phyloP scores from a whole-genome alignment of 2,329 filamentous ascomycete genomes.

The Stagonosporopsis vannaccii region DNA sequence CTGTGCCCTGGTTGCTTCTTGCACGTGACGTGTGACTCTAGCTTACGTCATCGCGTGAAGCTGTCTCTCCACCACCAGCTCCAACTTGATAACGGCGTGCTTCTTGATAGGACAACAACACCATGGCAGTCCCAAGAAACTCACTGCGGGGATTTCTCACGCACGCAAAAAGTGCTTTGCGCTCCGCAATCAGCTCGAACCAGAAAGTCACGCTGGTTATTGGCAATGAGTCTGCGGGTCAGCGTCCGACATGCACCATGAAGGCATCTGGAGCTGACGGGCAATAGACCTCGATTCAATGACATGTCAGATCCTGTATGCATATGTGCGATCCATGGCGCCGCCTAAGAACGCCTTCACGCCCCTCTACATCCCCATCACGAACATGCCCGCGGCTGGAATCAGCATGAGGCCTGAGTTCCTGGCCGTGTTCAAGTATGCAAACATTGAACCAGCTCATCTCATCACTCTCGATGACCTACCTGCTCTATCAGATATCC shows the following conservation, averaged over 20 bases:
- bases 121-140: slow-evolving; percentile 54
- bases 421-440: slow-evolving; percentile 67
- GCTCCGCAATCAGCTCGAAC: slow-evolving; percentile 49
- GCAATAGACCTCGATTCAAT: slow-evolving; percentile 78
- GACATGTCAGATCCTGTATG: slow-evolving; percentile 74
- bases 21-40: slow-evolving; percentile 5
- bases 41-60: slow-evolving; percentile 20
- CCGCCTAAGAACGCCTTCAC: slow-evolving; percentile 55
- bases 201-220: slow-evolving; percentile 59
- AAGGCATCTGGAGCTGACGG: not conserved
- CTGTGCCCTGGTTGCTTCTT: not conserved
- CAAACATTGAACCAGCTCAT: slow-evolving; percentile 65
- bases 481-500: slow-evolving; percentile 59
- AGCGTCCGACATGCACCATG: slow-evolving; percentile 1
- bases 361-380: slow-evolving; percentile 72
- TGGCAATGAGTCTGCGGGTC: slow-evolving; percentile 62
- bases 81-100: too few relatives aligned
- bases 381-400: slow-evolving; percentile 73
- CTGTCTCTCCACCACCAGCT: too few relatives aligned
- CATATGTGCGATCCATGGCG: slow-evolving; percentile 73
- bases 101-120: not conserved
- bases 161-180: slow-evolving; percentile 54
- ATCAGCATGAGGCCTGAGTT: slow-evolving; percentile 78
- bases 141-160: slow-evolving; percentile 57
- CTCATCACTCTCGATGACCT: slow-evolving; percentile 71